Percentiles rank a stretch among this genome's conserved stretches.
Evolutionary conservation across 1,284 basidiomycete genomes (phyloP).

Genomic region (Ceratobasidium theobromae): DNA sequence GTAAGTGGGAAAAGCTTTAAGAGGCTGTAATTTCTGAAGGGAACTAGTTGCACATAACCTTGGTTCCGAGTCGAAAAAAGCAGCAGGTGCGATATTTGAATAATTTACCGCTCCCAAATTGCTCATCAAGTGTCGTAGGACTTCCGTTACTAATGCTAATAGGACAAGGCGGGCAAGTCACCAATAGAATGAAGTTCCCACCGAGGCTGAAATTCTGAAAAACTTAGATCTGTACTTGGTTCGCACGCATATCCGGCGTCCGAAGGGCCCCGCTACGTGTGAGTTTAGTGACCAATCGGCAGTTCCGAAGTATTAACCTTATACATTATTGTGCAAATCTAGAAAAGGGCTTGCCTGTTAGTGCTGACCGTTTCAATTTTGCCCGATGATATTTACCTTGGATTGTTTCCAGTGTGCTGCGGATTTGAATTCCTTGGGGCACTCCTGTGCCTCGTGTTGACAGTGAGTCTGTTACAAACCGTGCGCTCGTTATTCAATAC

Average conservation of each 20-base stretch:
- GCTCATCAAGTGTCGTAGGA: not conserved
- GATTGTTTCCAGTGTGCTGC: constrained; percentile 1
- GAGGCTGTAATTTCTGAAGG: not conserved
- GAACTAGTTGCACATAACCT: constrained; percentile 27
- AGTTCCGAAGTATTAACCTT: not conserved
- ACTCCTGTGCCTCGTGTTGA: constrained; percentile 10
- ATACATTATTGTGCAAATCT: not conserved
- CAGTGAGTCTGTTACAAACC: not conserved
- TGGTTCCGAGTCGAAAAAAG: constrained; percentile 27
- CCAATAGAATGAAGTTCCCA: not conserved
- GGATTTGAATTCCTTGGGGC: constrained; percentile 22
- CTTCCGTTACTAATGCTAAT: constrained; percentile 18
- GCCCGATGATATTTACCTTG: no score
- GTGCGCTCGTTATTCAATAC: not conserved
- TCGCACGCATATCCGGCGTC: constrained; percentile 12
- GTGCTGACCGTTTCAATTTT: not conserved
- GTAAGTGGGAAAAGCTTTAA: constrained; percentile 47
- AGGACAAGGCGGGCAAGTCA: constrained; percentile 19
- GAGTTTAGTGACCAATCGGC: not conserved
- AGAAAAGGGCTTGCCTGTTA: constrained; percentile 24
- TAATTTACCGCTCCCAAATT: not conserved
- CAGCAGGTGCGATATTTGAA: not conserved
- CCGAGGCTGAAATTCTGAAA: not conserved
- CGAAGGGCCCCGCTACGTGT: constrained; percentile 21
- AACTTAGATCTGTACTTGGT: constrained; percentile 20